Conservation (phyloP, 169 alveolate genomes). For the Plasmodium cynomolgi region DNA sequence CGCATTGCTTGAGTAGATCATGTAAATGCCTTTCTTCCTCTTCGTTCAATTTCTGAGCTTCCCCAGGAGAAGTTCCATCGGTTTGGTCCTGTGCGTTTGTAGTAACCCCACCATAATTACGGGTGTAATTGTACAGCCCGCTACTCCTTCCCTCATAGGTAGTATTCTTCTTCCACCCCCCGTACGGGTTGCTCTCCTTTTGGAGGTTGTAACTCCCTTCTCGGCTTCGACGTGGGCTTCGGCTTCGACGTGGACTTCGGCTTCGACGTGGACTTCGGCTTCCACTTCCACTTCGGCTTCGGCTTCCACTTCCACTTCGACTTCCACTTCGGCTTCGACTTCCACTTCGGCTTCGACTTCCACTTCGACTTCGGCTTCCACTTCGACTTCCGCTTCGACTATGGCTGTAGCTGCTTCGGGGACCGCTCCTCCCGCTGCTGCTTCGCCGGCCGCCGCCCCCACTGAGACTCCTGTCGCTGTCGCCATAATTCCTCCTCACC, state of each 20-base stretch:
- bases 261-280: neutral
- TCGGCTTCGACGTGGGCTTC: too few relatives aligned
- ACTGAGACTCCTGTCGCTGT: neutral
- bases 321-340: neutral
- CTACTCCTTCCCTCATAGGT: neutral
- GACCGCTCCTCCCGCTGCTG: neutral
- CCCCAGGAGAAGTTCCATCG: neutral
- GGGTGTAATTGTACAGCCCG: neutral
- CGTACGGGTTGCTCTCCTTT: neutral
- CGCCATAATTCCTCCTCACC: neutral
- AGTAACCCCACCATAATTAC: neutral
- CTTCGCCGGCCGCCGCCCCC: neutral
- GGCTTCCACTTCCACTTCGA: neutral
- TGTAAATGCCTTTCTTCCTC: slow-evolving; percentile 10
- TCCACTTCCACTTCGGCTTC: neutral
- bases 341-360: neutral
- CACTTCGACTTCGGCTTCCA: neutral
- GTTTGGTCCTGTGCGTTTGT: neutral
- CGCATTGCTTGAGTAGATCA: slow-evolving; percentile 4
- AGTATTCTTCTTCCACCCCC: neutral
- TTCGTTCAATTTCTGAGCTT: neutral
- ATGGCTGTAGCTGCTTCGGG: neutral
- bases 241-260: neutral
- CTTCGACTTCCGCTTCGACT: neutral
- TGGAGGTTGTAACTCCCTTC: neutral